phyloP scores from a whole-genome alignment of 257 asterid species.

The Echites panduratus region DNA sequence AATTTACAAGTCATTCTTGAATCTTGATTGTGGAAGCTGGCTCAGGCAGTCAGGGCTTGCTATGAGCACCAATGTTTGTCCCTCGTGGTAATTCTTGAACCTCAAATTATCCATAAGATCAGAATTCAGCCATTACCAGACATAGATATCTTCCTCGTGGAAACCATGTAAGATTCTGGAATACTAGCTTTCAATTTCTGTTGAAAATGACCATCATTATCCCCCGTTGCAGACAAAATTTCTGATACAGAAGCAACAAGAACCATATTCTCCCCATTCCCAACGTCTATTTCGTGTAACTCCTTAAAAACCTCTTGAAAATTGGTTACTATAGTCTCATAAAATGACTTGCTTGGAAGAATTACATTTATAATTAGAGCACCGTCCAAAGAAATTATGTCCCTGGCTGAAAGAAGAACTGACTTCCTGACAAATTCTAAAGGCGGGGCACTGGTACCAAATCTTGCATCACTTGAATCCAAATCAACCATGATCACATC shows the following conservation, averaged over 20 bases:
- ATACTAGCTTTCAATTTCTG: constrained; percentile 39
- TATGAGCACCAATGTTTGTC: neutral
- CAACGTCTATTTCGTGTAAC: constrained; percentile 65
- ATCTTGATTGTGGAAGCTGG: neutral
- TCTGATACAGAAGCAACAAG: constrained; percentile 50
- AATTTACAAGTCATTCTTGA: neutral
- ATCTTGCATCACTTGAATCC: constrained; percentile 54
- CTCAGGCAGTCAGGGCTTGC: neutral
- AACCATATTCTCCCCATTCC: constrained; percentile 74
- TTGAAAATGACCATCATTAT: constrained; percentile 25
- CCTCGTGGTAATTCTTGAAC: neutral
- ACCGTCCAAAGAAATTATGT: constrained; percentile 39
- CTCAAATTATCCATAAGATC: neutral
- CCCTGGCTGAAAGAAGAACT: constrained; percentile 43
- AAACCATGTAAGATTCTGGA: constrained; percentile 38
- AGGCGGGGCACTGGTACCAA: constrained; percentile 74
- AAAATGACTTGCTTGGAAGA: constrained; percentile 33
- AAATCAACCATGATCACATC: constrained; percentile 82
- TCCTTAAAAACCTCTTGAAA: constrained; percentile 48
- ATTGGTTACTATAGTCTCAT: constrained; percentile 35
- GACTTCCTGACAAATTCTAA: constrained; percentile 41
- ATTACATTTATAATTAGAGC: constrained; percentile 51
- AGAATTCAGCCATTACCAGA: neutral
- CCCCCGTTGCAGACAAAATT: constrained; percentile 13
- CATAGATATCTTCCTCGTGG: constrained; percentile 38